These are phyloP conservation scores for Pinguiococcus pyrenoidosus DNA, from an alignment of 108 stramenopile species.

Conservation along the genomic window DNA sequence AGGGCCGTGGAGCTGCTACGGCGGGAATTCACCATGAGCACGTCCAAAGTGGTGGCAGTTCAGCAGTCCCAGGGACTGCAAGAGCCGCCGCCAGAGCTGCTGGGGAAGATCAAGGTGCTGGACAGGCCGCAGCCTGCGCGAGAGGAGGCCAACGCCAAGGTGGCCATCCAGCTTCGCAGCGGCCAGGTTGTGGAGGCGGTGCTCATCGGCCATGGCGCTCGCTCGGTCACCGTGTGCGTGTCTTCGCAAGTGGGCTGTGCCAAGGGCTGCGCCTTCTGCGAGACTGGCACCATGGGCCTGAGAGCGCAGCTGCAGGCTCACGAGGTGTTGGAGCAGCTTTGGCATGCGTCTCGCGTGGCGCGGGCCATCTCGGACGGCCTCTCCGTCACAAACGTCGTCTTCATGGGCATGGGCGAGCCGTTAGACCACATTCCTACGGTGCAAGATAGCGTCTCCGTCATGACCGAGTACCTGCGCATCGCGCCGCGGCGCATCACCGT, in stretches of 20 bases:
- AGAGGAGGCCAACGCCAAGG: too few species aligned
- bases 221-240: slow-evolving; percentile 32
- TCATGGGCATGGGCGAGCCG: slow-evolving; percentile 85
- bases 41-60: too few species aligned
- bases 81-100: too few species aligned
- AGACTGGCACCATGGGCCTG: slow-evolving; percentile 66
- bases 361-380: slow-evolving; percentile 20
- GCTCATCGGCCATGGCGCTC: background rate
- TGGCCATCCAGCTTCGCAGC: slow-evolving; percentile 2
- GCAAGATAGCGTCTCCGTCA: too few species aligned
- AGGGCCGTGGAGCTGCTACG: too few species aligned
- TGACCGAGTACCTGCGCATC: slow-evolving; percentile 72
- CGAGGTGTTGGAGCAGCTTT: slow-evolving; percentile 68
- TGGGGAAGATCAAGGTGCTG: too few species aligned
- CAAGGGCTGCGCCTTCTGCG: slow-evolving; percentile 74
- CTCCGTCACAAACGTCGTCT: slow-evolving; percentile 53
- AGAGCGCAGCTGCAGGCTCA: slow-evolving; percentile 46
- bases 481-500: slow-evolving; percentile 73
- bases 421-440: too few species aligned
- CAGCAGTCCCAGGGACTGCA: too few species aligned
- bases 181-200: slow-evolving; percentile 11
- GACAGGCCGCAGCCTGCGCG: too few species aligned
- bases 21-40: too few species aligned
- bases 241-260: slow-evolving; percentile 71
- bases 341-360: slow-evolving; percentile 47